A percentile compares a stretch with the other conserved stretches of the same genome.
These are phyloP conservation scores for Tylopilus rubrobrunneus DNA, from an alignment of 768 basidiomycete genomes.

Conservation along the genomic window DNA sequence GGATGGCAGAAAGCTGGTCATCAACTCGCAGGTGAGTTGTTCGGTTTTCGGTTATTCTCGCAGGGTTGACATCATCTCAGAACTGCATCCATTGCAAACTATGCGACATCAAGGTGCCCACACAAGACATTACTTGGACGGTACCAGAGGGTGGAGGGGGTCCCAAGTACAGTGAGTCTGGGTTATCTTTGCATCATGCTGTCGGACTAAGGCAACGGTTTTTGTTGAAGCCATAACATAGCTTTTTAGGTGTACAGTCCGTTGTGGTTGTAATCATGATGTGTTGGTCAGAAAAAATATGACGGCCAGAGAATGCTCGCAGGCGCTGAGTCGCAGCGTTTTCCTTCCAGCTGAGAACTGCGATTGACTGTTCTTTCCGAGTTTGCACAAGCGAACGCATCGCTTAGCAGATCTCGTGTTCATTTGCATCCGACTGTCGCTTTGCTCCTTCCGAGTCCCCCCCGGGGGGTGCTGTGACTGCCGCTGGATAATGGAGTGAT, in stretches of 20 bases:
- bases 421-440: no score
- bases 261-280: neutral
- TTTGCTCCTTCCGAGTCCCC: no score
- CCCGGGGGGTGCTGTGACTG: no score
- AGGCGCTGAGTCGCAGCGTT: no score
- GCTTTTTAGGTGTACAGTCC: neutral
- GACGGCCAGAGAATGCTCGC: neutral
- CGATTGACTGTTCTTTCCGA: no score
- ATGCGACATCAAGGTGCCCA: slow-evolving; percentile 94
- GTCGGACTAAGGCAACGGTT: neutral
- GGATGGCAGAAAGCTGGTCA: slow-evolving; percentile 85
- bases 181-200: neutral
- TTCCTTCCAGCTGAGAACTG: no score
- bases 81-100: slow-evolving; percentile 94
- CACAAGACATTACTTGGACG: slow-evolving; percentile 95
- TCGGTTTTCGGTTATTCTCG: neutral
- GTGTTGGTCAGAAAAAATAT: neutral
- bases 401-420: no score
- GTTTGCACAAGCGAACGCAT: no score
- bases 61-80: slow-evolving; percentile 34
- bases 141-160: slow-evolving; percentile 97
- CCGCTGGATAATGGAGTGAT: no score
- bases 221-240: slow-evolving; percentile 18
- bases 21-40: slow-evolving; percentile 84
- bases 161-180: slow-evolving; percentile 79